phyloP scores from a whole-genome alignment of 164 flowering plant species.

The Aristolochia fimbriata region DNA sequence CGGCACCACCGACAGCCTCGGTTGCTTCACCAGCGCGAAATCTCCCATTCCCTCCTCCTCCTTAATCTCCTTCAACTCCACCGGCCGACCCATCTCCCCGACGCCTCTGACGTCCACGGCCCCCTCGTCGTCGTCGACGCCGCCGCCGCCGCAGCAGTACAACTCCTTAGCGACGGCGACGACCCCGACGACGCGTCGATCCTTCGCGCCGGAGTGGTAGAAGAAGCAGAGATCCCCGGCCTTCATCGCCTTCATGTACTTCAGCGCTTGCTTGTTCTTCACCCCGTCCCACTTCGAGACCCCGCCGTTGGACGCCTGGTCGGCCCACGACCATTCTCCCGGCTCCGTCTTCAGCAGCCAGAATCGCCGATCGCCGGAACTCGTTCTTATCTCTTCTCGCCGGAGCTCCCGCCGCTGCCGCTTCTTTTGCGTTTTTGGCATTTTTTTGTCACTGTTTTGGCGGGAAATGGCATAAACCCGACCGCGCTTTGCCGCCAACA shows the following conservation, averaged over 20 bases:
- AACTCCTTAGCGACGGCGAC: constrained; percentile 59
- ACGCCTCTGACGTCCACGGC: constrained; percentile 73
- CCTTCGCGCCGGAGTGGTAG: constrained; percentile 83
- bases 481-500: no score
- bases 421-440: no score
- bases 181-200: constrained; percentile 79
- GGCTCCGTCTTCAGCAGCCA: constrained; percentile 93
- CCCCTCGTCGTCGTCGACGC: constrained; percentile 16
- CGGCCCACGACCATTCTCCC: constrained; percentile 93
- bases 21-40: constrained; percentile 66
- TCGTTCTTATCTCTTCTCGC: no score
- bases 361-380: constrained; percentile 16
- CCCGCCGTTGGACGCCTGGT: constrained; percentile 70
- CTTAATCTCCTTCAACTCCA: constrained; percentile 85
- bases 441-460: no score
- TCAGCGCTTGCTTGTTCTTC: constrained; percentile 86
- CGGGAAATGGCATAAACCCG: no score
- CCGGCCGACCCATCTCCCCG: constrained; percentile 70
- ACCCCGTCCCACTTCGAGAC: constrained; percentile 86
- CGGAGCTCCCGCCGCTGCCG: no score
- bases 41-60: constrained; percentile 48
- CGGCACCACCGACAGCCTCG: constrained; percentile 85
- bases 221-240: constrained; percentile 77
- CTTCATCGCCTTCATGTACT: constrained; percentile 68
- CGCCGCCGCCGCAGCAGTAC: constrained; percentile 29